A percentile compares a stretch with the other conserved stretches of the same genome.
These are phyloP conservation scores for Aristolochia contorta DNA, from an alignment of 164 flowering plant genomes.

Conservation along the genomic window DNA sequence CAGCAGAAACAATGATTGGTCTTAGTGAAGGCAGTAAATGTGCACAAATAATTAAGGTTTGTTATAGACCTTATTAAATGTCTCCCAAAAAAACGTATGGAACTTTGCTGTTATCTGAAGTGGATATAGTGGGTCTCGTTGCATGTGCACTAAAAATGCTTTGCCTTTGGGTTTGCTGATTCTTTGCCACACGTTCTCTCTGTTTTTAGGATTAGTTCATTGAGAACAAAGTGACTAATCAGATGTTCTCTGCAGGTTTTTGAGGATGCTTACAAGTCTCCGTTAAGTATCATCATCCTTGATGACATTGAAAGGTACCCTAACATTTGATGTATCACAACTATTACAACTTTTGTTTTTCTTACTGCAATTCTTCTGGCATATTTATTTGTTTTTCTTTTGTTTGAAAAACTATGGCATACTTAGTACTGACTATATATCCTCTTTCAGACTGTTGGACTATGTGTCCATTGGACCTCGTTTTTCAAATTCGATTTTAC, in stretches of 20 bases:
- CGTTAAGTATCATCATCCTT: constrained; percentile 76
- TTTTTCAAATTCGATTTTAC: constrained; percentile 83
- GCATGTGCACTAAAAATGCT: too few species aligned
- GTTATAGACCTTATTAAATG: constrained; percentile 1
- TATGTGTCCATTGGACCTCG: constrained; percentile 92
- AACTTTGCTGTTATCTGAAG: too few species aligned
- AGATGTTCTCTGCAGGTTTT: constrained; percentile 45
- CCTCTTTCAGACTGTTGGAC: constrained; percentile 59
- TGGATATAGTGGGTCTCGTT: too few species aligned
- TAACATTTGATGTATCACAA: background rate
- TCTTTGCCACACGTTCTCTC: too few species aligned
- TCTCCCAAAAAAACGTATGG: too few species aligned
- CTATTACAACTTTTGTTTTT: too few species aligned
- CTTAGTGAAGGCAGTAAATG: constrained; percentile 90
- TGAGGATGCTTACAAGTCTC: constrained; percentile 98
- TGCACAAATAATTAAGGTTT: constrained; percentile 83
- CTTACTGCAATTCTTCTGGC: background rate
- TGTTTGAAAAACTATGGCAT: background rate
- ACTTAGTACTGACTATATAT: background rate
- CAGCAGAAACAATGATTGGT: constrained; percentile 94
- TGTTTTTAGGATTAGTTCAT: too few species aligned
- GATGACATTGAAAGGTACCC: constrained; percentile 95
- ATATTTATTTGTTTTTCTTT: background rate
- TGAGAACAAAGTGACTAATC: too few species aligned
- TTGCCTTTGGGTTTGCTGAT: too few species aligned